A percentile compares a stretch with the other conserved stretches of the same genome.
Conservation (phyloP, 306 rosid species). For the Macrotyloma uniflorum region DNA sequence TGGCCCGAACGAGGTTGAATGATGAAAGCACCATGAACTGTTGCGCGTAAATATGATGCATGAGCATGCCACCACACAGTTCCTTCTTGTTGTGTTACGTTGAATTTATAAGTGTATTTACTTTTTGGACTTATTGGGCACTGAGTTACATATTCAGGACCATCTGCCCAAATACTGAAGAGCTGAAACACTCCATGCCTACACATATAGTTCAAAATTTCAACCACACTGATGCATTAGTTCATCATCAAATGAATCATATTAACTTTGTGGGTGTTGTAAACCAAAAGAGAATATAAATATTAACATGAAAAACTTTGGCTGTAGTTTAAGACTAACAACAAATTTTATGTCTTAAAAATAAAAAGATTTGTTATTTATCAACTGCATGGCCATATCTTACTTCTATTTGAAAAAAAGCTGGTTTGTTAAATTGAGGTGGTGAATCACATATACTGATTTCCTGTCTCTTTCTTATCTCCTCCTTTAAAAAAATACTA, state of each 20-base stretch:
- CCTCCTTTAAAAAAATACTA: not conserved
- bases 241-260: too few relatives aligned
- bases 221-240: not conserved
- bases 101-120: constrained; percentile 52
- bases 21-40: constrained; percentile 61
- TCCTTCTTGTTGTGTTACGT: constrained; percentile 60
- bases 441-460: not conserved
- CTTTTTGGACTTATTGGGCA: constrained; percentile 44
- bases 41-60: constrained; percentile 53
- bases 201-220: not conserved
- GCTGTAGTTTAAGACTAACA: too few relatives aligned
- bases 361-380: too few relatives aligned
- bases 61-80: constrained; percentile 82
- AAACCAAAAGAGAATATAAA: too few relatives aligned
- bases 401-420: not conserved
- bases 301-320: too few relatives aligned
- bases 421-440: not conserved
- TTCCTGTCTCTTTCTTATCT: not conserved
- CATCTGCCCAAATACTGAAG: constrained; percentile 63
- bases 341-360: too few relatives aligned
- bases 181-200: constrained; percentile 67
- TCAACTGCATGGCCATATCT: not conserved
- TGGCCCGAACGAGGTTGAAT: constrained; percentile 42
- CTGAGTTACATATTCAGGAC: too few relatives aligned
- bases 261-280: too few relatives aligned